Evolutionary conservation across 2,329 filamentous ascomycete species (phyloP).

Genomic region (Ambrosiella xylebori): DNA sequence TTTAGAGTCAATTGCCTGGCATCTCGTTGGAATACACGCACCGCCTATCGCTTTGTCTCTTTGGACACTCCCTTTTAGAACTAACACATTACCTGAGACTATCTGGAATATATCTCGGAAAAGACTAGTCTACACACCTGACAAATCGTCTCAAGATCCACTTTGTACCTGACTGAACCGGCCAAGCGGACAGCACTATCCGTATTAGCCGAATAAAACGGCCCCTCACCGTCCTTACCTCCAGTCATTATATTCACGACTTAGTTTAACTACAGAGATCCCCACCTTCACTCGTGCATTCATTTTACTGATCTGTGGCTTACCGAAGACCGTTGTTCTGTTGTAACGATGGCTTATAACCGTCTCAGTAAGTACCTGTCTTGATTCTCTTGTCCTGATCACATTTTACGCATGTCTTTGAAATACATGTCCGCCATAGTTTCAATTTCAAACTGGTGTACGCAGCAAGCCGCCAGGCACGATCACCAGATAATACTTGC

Average conservation of each 20-base stretch:
- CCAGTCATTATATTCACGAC: background rate
- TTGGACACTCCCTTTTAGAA: background rate
- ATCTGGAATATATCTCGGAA: background rate
- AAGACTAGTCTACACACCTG: background rate
- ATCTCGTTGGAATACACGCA: background rate
- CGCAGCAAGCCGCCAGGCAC: background rate
- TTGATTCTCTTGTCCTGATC: background rate
- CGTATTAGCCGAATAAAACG: background rate
- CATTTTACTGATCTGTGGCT: background rate
- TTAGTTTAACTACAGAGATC: background rate
- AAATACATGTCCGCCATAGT: background rate
- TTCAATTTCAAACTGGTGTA: background rate
- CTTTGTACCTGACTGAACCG: background rate
- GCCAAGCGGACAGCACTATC: background rate
- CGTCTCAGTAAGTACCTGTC: constrained; percentile 13
- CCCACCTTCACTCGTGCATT: background rate
- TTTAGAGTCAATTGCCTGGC: no score
- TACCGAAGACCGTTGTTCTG: background rate
- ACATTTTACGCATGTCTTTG: background rate
- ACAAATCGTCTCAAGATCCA: background rate
- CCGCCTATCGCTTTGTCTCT: background rate
- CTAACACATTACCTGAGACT: background rate
- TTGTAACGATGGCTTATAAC: constrained; percentile 14
- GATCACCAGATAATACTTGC: background rate
- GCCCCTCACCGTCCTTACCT: background rate